Conservation (phyloP, 148 eudicot species). For the Limonium bicolor region DNA sequence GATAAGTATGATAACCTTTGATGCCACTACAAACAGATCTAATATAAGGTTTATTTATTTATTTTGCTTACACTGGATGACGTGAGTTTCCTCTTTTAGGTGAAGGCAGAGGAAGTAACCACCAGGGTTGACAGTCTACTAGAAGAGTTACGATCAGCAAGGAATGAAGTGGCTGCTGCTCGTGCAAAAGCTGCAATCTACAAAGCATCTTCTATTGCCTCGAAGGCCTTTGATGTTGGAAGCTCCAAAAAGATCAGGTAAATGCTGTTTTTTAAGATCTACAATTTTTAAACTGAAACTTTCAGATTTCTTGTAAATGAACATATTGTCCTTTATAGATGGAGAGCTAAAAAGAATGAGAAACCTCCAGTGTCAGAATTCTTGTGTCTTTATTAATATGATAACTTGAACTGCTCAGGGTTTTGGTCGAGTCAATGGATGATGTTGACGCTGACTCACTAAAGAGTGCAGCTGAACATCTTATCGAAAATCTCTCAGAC, state of each 20-base stretch:
- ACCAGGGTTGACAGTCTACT: slow-evolving; percentile 50
- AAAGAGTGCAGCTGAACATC: slow-evolving; percentile 81
- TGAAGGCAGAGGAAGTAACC: slow-evolving; percentile 87
- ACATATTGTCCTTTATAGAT: too few species aligned
- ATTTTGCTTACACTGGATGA: slow-evolving; percentile 1
- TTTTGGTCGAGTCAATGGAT: slow-evolving; percentile 80
- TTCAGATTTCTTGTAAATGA: too few species aligned
- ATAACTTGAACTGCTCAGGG: too few species aligned
- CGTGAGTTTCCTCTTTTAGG: slow-evolving; percentile 23
- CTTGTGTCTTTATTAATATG: too few species aligned
- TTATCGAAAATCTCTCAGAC: slow-evolving; percentile 44
- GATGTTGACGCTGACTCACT: slow-evolving; percentile 83
- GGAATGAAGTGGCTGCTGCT: slow-evolving; percentile 74
- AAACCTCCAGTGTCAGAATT: background rate
- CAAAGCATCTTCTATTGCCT: slow-evolving; percentile 53
- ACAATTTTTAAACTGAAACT: too few species aligned
- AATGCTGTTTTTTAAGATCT: too few species aligned
- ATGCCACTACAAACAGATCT: too few species aligned
- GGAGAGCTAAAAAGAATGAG: background rate
- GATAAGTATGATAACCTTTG: too few species aligned
- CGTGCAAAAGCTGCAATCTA: slow-evolving; percentile 72
- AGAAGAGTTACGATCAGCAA: slow-evolving; percentile 64
- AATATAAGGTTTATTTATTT: background rate
- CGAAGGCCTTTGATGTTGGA: slow-evolving; percentile 53
- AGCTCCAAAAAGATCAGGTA: slow-evolving; percentile 46